Evolutionary conservation across 495 filamentous ascomycete species (phyloP).

Genomic region (Penicillium arizonense): DNA sequence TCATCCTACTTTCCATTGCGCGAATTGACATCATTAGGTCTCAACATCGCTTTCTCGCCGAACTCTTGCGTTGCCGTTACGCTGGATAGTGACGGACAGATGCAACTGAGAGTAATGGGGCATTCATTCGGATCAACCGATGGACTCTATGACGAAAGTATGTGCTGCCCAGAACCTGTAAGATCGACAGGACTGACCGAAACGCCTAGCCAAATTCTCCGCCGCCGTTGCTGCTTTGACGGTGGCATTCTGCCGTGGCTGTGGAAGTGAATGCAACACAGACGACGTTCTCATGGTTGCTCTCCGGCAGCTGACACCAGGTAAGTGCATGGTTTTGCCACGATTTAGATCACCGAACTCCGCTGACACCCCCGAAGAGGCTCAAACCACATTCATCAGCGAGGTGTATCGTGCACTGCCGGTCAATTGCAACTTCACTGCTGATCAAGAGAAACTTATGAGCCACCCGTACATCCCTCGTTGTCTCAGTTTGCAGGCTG

Average conservation of each 20-base stretch:
- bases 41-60: slow-evolving; percentile 70
- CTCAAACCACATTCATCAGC: slow-evolving; percentile 52
- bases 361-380: slow-evolving; percentile 23
- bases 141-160: slow-evolving; percentile 43
- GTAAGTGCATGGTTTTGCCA: slow-evolving; percentile 34
- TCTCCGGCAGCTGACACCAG: slow-evolving; percentile 44
- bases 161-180: slow-evolving; percentile 3
- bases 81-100: slow-evolving; percentile 62
- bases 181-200: slow-evolving; percentile 12
- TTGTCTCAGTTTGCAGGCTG: slow-evolving; percentile 67
- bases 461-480: slow-evolving; percentile 64
- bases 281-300: slow-evolving; percentile 76
- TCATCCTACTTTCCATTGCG: not conserved
- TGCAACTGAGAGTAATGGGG: slow-evolving; percentile 63
- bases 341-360: not conserved
- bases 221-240: slow-evolving; percentile 58
- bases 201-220: slow-evolving; percentile 43
- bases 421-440: slow-evolving; percentile 68
- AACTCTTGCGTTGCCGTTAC: slow-evolving; percentile 66
- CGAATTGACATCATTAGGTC: slow-evolving; percentile 37
- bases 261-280: slow-evolving; percentile 55
- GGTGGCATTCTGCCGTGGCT: slow-evolving; percentile 57
- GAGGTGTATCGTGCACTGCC: slow-evolving; percentile 66
- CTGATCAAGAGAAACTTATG: slow-evolving; percentile 68
- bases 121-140: slow-evolving; percentile 42